phyloP scores from a whole-genome alignment of 1,284 basidiomycete genomes.

The Ceratobasidium sp. region DNA sequence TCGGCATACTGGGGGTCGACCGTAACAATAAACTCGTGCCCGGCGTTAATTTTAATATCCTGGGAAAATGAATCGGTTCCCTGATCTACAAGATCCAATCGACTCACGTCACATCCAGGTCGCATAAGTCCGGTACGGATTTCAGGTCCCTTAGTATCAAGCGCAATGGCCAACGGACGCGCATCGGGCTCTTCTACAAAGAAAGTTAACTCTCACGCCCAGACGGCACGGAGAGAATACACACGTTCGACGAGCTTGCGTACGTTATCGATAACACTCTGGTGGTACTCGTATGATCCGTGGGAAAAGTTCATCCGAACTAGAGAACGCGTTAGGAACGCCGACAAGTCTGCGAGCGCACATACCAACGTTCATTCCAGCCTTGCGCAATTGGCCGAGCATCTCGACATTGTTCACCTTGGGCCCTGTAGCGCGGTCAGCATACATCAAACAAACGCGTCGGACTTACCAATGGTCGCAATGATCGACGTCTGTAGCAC shows the following conservation, averaged over 20 bases:
- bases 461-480: conserved; percentile 84
- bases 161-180: conserved; percentile 95
- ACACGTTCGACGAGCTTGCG: conserved; percentile 79
- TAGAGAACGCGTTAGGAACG: conserved; percentile 47
- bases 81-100: not conserved
- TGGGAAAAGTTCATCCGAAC: conserved; percentile 99
- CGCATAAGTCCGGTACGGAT: conserved; percentile 97
- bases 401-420: conserved; percentile 91
- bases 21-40: conserved; percentile 93
- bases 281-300: conserved; percentile 95
- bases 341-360: conserved; percentile 39
- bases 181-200: conserved; percentile 67
- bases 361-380: conserved; percentile 95
- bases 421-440: conserved; percentile 62
- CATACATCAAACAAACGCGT: not conserved
- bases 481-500: conserved; percentile 85
- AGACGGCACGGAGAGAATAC: conserved; percentile 9
- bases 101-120: conserved; percentile 80
- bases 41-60: conserved; percentile 79
- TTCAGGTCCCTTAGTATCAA: conserved; percentile 99
- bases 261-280: conserved; percentile 96
- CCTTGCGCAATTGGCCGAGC: conserved; percentile 78
- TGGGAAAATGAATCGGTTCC: conserved; percentile 47
- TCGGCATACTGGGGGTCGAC: conserved; percentile 85
- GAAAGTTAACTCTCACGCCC: conserved; percentile 10